Base-by-base conservation (phyloP, 148 eudicot species). In the Diospyros lotus region DNA sequence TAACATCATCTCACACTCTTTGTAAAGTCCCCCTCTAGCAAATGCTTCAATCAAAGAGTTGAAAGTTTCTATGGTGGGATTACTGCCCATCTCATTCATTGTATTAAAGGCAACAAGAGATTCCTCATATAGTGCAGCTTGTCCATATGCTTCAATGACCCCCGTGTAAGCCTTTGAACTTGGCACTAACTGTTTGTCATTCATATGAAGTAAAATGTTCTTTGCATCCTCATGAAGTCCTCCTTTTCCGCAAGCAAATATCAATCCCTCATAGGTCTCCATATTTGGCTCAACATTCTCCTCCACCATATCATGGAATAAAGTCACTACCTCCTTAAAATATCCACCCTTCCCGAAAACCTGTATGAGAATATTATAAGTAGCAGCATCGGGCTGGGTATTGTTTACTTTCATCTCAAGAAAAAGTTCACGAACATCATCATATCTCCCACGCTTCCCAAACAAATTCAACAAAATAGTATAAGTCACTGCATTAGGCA, bases 271-370 rank as follows among this genome's bases (percentile, higher is more conserved):
- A 66, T 94, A 94, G 9, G 98, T 94, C 83, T 89, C 95, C 97
- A 94, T 94, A 83, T 94, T 90, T 4, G 98, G 97, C 80, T 88
- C 93, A 28, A 94, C 86, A 66, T 86, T 89, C 81, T 94, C 98
- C 80, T 94, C 97, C 48, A 87, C 88, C 98, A 94, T 94, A 81
- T 94, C 98, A 81, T 92, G 90, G 70, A 92, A 94, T 83, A 94
- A 79, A 58, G 97, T 92, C 67, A 94, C 97, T 75, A 92, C 98
- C 82, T 94, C 98, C 87, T 94, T 92, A 68, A 90, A 94, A 79
- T 94, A 94, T 45, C 98, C 98, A 80, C 98, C 98, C 78, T 90
- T 92, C 9, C 98, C 95, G 70, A 92, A 94, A 52, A 94, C 98
- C 79, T 90, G 82, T 53, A 94, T 91, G 68, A 94, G 97, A 53